Evolutionary conservation across 495 filamentous ascomycete genomes (phyloP).

Genomic region (Hypoxylon rickii): DNA sequence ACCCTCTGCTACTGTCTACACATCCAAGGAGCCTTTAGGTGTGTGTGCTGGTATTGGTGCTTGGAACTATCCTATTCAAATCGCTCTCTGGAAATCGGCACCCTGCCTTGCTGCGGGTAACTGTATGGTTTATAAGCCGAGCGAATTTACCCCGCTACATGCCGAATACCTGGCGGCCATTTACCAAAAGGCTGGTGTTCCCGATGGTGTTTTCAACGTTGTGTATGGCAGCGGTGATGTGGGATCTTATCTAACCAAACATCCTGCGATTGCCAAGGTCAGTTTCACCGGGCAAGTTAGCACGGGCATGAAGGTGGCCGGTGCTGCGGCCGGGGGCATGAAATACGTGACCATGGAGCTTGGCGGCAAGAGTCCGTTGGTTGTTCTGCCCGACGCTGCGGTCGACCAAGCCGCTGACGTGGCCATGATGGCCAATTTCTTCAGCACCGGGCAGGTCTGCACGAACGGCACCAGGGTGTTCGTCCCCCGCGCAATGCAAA

Average conservation of each 20-base stretch:
- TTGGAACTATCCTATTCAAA: slow-evolving; percentile 88
- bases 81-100: slow-evolving; percentile 84
- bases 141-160: slow-evolving; percentile 78
- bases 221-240: slow-evolving; percentile 74
- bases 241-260: slow-evolving; percentile 68
- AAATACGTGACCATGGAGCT: slow-evolving; percentile 88
- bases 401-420: slow-evolving; percentile 76
- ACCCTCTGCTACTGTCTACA: slow-evolving; percentile 74
- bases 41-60: slow-evolving; percentile 81
- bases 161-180: slow-evolving; percentile 69
- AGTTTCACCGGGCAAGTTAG: slow-evolving; percentile 82
- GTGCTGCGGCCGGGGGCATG: slow-evolving; percentile 70
- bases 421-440: slow-evolving; percentile 90
- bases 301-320: slow-evolving; percentile 76
- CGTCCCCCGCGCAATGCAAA: slow-evolving; percentile 64
- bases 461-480: slow-evolving; percentile 85
- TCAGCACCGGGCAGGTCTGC: slow-evolving; percentile 81
- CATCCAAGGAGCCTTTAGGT: slow-evolving; percentile 72
- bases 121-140: slow-evolving; percentile 86
- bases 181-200: slow-evolving; percentile 73
- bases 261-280: slow-evolving; percentile 75
- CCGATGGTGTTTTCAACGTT: slow-evolving; percentile 80
- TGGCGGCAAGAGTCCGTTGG: slow-evolving; percentile 76
- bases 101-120: slow-evolving; percentile 83
- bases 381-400: slow-evolving; percentile 73